phyloP scores from a whole-genome alignment of 108 stramenopile genomes.

The Cylindrotheca fusiformis region DNA sequence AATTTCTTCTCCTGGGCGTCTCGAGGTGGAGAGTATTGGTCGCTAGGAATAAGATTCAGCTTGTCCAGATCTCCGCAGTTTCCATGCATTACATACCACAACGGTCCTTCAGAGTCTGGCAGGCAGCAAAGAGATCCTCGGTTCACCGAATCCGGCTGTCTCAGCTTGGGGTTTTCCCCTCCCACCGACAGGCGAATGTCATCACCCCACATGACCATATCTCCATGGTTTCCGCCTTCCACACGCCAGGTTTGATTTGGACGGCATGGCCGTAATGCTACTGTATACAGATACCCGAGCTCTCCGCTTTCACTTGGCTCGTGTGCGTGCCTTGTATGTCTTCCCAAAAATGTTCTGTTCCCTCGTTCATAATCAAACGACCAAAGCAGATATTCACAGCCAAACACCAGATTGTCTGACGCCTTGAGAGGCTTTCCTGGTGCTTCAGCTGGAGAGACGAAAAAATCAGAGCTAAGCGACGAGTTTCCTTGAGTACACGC shows the following conservation, averaged over 20 bases:
- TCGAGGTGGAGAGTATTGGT: not conserved
- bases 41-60: slow-evolving; percentile 2
- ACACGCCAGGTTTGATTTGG: slow-evolving; percentile 24
- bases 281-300: slow-evolving; percentile 7
- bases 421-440: not conserved
- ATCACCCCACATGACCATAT: slow-evolving; percentile 18
- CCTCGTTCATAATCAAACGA: slow-evolving; percentile 13
- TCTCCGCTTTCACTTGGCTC: slow-evolving; percentile 1
- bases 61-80: slow-evolving; percentile 4
- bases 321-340: slow-evolving; percentile 21
- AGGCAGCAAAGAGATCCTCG: slow-evolving; percentile 13
- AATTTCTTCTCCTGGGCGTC: slow-evolving; percentile 1
- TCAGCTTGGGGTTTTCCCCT: slow-evolving; percentile 6
- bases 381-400: slow-evolving; percentile 16
- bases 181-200: slow-evolving; percentile 15
- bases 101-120: not conserved
- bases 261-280: slow-evolving; percentile 13
- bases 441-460: slow-evolving; percentile 3
- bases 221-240: slow-evolving; percentile 1
- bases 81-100: not conserved
- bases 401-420: slow-evolving; percentile 1
- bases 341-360: slow-evolving; percentile 11
- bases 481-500: slow-evolving; percentile 1
- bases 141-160: slow-evolving; percentile 10
- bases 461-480: slow-evolving; percentile 5